Evolutionary conservation across 2,329 filamentous ascomycete genomes (phyloP), one percentile per base, ranked within the genome.

Genomic region (Sporothrix curviconia): DNA sequence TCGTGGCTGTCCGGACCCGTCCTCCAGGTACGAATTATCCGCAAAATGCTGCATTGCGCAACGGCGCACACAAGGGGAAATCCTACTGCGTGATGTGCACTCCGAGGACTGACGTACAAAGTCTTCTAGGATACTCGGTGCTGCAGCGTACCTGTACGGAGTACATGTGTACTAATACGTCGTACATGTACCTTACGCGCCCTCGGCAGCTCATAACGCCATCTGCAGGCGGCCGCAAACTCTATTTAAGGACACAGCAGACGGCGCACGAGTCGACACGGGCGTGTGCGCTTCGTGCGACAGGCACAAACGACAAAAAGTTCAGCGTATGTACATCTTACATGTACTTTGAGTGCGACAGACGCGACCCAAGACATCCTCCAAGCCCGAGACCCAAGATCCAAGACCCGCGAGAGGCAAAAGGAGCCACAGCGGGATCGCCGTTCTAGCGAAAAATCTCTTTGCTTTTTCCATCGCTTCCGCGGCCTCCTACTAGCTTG

Each of bases 371-470:
- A 19, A 43, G 19, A 22, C n/a, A 46, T n/a, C 24, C 42, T 6
- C 25, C 25, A 24, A 30, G 7, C 40, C 40, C 14, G 8, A 47
- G 43, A 25, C 40, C 40, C 40, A 25, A 25, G 40, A 43, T 24
- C 12, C 34, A 39, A 40, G 12, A 11, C 47, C 34, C 22, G 47
- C 34, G 34, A 39, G 30, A 32, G 25, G 19, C 22, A n/a, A 40
- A 34, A 51, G n/a, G n/a, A n/a, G n/a, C 28, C 37, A 12, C 28
- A 7, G 39, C 39, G 39, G 39, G 51, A 54, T 54, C 51, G 28
- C 34, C 51, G 39, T 39, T 54, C 51, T 54, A 54, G 28, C 51
- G 51, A 54, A 37, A 43, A 28, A 44, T 54, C 28, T 34, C 51
- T 54, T 36, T 54, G 11, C 51, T 54, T 54, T 36, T 54, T 54